Percentiles rank a stretch among this genome's conserved stretches.
phyloP scores from a whole-genome alignment of 164 flowering plant genomes.

The Akebia trifoliata region DNA sequence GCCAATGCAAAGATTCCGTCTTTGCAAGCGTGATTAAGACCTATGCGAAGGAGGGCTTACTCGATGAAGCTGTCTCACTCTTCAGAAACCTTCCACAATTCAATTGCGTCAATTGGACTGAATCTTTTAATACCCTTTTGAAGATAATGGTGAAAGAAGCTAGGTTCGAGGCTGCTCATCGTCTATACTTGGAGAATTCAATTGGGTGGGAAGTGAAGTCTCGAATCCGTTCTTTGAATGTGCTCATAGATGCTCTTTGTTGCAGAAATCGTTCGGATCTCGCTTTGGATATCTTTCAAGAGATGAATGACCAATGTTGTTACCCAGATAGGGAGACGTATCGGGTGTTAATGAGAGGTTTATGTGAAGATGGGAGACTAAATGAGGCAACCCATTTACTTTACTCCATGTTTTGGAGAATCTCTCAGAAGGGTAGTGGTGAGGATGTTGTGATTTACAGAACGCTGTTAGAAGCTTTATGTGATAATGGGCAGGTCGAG shows the following conservation, averaged over 20 bases:
- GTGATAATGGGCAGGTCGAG: too few relatives aligned
- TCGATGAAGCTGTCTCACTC: slow-evolving; percentile 50
- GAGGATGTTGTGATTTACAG: too few relatives aligned
- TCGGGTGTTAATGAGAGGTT: slow-evolving; percentile 79
- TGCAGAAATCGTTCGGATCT: slow-evolving; percentile 10
- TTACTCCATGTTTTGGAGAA: slow-evolving; percentile 78
- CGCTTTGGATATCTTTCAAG: too few relatives aligned
- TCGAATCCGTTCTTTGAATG: slow-evolving; percentile 38
- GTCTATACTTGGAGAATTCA: slow-evolving; percentile 47
- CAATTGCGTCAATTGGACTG: slow-evolving; percentile 65
- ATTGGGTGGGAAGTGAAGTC: slow-evolving; percentile 59
- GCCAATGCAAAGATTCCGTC: slow-evolving; percentile 55
- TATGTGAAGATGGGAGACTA: slow-evolving; percentile 55
- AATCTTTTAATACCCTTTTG: slow-evolving; percentile 58
- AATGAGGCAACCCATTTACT: slow-evolving; percentile 74
- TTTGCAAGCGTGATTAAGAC: slow-evolving; percentile 44
- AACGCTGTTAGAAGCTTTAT: too few relatives aligned
- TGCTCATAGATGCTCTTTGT: slow-evolving; percentile 58
- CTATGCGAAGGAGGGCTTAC: slow-evolving; percentile 44
- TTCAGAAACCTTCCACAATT: slow-evolving; percentile 48
- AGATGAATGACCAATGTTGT: too few relatives aligned
- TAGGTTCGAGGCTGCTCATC: slow-evolving; percentile 32
- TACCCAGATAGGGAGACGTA: too few relatives aligned
- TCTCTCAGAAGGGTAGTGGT: slow-evolving; percentile 76
- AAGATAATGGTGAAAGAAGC: slow-evolving; percentile 40